Conservation (phyloP, 495 filamentous ascomycete species). For the Daldinia grandis region DNA sequence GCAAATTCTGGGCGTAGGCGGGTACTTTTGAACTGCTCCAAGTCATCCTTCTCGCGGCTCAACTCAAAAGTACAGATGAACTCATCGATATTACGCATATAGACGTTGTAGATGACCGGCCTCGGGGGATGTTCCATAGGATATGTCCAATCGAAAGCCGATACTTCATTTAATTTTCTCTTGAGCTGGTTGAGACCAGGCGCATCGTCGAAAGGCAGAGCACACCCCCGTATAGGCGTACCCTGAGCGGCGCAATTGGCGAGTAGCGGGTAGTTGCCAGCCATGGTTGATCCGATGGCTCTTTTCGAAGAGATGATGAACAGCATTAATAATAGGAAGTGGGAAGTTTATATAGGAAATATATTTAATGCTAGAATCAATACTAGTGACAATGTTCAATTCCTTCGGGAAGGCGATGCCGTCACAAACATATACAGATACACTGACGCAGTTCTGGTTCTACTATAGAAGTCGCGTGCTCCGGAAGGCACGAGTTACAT, state of each 20-base stretch:
- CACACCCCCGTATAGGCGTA: slow-evolving; percentile 2
- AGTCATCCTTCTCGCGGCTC: background rate
- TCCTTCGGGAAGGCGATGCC: background rate
- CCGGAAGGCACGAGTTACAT: background rate
- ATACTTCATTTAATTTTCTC: background rate
- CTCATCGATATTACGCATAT: slow-evolving; percentile 5
- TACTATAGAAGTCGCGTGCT: background rate
- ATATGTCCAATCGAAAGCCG: slow-evolving; percentile 2
- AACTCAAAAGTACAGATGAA: slow-evolving; percentile 4
- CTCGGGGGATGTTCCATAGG: background rate
- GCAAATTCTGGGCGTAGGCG: background rate
- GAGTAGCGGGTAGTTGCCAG: background rate
- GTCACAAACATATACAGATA: background rate
- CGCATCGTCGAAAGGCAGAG: background rate
- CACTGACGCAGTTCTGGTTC: background rate
- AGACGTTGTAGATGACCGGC: background rate
- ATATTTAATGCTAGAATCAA: background rate
- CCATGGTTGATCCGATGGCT: background rate
- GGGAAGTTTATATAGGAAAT: background rate
- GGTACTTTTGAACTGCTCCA: background rate
- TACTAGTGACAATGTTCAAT: background rate
- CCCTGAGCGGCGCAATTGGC: background rate
- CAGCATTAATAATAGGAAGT: background rate
- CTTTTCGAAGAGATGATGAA: background rate
- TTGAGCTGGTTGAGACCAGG: background rate